These are phyloP conservation scores for Climacium dendroides DNA, from an alignment of 225 moss, liverwort and hornwort genomes.

Conservation along the genomic window DNA sequence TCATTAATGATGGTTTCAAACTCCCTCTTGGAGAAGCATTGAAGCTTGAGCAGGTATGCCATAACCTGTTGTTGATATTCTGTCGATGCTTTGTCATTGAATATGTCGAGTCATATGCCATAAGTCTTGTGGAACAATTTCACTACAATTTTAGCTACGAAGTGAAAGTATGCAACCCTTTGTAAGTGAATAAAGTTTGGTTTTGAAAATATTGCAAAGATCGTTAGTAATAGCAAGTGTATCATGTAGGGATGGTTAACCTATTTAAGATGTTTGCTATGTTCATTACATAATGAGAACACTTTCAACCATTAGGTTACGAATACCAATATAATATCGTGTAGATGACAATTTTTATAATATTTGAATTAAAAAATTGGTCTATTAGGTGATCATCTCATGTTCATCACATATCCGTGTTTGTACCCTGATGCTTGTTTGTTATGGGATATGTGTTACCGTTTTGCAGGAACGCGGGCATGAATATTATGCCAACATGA, in stretches of 20 bases:
- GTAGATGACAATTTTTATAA: not conserved
- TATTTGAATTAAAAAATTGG: not conserved
- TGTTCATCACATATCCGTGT: not conserved
- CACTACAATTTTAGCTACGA: no score
- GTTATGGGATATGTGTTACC: not conserved
- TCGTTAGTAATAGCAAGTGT: not conserved
- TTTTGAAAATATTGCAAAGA: not conserved
- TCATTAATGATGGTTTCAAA: conserved; percentile 68
- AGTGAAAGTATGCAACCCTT: not conserved
- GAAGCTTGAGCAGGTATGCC: conserved; percentile 65
- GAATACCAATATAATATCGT: not conserved
- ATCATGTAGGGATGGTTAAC: not conserved
- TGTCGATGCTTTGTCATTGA: not conserved
- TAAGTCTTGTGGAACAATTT: not conserved
- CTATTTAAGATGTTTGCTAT: not conserved
- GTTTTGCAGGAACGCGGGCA: conserved; percentile 51
- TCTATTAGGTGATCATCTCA: not conserved
- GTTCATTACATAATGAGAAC: not conserved
- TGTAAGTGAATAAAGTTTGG: not conserved
- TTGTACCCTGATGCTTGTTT: not conserved
- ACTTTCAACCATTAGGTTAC: not conserved
- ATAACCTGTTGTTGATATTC: not conserved
- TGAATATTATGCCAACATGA: conserved; percentile 64
- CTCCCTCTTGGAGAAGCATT: conserved; percentile 72
- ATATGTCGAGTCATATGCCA: not conserved